Evolutionary conservation across 495 filamentous ascomycete genomes (phyloP), one percentile per base, ranked within the genome.

Genomic region (Penicillium salamii): DNA sequence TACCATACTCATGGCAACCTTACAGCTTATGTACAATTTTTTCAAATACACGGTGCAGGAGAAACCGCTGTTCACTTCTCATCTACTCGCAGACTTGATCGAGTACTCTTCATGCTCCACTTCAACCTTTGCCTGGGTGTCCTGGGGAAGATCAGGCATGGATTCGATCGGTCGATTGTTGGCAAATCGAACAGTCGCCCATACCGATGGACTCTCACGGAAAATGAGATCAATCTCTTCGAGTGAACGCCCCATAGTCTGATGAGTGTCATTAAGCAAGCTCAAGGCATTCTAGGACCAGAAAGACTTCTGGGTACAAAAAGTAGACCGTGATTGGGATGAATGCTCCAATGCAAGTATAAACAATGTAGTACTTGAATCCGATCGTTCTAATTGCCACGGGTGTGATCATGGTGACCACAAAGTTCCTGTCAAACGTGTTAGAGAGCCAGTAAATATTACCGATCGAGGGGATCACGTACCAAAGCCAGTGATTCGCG

Each of bases 351-450:
- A 64, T 45, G 5, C 46, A 42, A 9, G 55, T 53, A 45, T 81
- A 72, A 81, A 54, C 29, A 15, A 54, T 34, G 19, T 50, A 54
- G 38, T 50, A 54, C 14, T 42, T 39, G 36, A 32, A 54, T 23
- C 52, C 52, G 20, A 54, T 54, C 17, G 57, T 65, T 1, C 54
- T 46, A 5, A 70, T 44, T n/a, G 60, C 62, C 14, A 71, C 56
- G 1, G 73, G 78, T 4, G 78, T 82, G 49, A 81, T 72, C 67
- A 79, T 72, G 23, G 78, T 77, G 32, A 85, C 70, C 45, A 75
- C 72, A 41, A 79, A 82, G 55, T 82, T 81, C 66, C 67, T 26
- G 23, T 26, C 4, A 26, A 26, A 8, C 3, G 8, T 26, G 8
- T 26, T 26, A 26, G 23, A 26, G 23, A 26, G 4, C 23, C 3